Conservation (phyloP, 805 yeast genomes). For the Lachancea fermentati region DNA sequence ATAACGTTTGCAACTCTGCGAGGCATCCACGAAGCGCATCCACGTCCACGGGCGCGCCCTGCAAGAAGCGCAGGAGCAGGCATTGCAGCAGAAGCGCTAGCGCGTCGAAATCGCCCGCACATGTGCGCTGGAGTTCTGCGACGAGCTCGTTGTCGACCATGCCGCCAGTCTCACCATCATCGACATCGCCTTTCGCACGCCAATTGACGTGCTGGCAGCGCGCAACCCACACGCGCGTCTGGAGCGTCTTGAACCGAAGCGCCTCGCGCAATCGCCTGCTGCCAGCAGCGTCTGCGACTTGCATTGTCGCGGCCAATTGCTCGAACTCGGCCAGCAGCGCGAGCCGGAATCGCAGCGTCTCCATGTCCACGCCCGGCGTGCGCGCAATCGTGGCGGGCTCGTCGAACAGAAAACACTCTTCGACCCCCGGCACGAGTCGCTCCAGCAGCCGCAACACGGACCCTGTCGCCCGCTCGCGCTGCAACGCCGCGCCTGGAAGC, state of each 20-base stretch:
- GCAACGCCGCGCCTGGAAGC: not conserved
- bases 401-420: slow-evolving; percentile 2
- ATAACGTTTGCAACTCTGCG: not conserved
- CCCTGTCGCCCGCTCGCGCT: not conserved
- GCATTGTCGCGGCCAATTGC: not conserved
- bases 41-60: not conserved
- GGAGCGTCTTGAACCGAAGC: no score
- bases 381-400: no score
- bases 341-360: not conserved
- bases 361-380: not conserved
- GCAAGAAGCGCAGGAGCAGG: not conserved
- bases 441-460: slow-evolving; percentile 3
- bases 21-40: not conserved
- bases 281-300: no score
- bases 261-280: no score
- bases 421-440: slow-evolving; percentile 5
- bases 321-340: not conserved
- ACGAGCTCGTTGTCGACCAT: not conserved
- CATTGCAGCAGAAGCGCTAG: not conserved
- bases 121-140: not conserved
- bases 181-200: no score
- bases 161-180: no score
- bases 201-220: no score
- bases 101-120: not conserved
- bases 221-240: not conserved